Evolutionary conservation across 768 basidiomycete species (phyloP).

Genomic region (Rhodosporidiobolus sp.): DNA sequence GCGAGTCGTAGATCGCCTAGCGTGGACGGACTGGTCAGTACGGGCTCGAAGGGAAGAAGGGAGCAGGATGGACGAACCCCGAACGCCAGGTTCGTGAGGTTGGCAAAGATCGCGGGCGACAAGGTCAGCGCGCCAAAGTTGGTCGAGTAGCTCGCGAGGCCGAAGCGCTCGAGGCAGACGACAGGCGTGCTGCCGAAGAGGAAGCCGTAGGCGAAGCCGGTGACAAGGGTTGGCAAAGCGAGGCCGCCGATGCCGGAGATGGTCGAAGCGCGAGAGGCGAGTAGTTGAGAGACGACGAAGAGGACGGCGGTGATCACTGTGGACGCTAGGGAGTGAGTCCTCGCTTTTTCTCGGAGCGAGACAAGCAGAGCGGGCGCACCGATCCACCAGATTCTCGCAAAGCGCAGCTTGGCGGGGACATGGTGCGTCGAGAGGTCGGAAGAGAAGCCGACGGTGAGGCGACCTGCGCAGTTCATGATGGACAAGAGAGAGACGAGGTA

Average conservation of each 20-base stretch:
- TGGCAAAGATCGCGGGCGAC: slow-evolving; percentile 13
- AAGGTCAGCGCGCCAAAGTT: slow-evolving; percentile 22
- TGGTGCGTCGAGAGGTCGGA: slow-evolving; percentile 26
- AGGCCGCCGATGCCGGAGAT: slow-evolving; percentile 9
- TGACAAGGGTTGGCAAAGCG: slow-evolving; percentile 8
- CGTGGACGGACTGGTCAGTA: neutral
- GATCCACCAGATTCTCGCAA: slow-evolving; percentile 37
- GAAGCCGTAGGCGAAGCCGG: slow-evolving; percentile 29
- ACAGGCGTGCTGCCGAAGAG: slow-evolving; percentile 26
- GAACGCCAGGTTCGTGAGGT: slow-evolving; percentile 13
- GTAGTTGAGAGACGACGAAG: slow-evolving; percentile 27
- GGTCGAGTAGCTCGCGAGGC: slow-evolving; percentile 1
- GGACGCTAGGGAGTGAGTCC: too few species aligned
- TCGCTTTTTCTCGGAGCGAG: neutral
- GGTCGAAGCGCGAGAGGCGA: slow-evolving; percentile 6
- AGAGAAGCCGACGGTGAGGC: slow-evolving; percentile 19
- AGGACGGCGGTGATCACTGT: slow-evolving; percentile 11
- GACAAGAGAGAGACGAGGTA: slow-evolving; percentile 36
- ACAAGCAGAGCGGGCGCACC: neutral
- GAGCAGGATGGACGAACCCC: slow-evolving; percentile 2
- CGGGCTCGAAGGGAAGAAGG: neutral
- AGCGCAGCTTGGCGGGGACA: neutral
- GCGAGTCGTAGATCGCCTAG: slow-evolving; percentile 30
- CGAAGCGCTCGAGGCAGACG: slow-evolving; percentile 33
- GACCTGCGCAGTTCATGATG: slow-evolving; percentile 32